Evolutionary conservation across 306 rosid species (phyloP).

Genomic region (Sphenostylis stenocarpa): DNA sequence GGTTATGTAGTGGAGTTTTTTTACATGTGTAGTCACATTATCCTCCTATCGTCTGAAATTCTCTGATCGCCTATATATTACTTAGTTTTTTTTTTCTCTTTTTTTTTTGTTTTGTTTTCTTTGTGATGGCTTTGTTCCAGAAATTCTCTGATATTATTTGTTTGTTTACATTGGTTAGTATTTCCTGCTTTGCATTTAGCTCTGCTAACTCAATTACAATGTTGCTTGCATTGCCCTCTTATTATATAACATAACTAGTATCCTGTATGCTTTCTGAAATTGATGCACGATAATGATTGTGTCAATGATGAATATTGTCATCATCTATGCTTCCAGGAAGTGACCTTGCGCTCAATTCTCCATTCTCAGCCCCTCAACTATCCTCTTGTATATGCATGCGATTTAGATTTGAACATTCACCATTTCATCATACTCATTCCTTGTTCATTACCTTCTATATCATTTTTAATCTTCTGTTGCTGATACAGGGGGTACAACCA

Average conservation of each 20-base stretch:
- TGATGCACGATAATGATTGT: background rate
- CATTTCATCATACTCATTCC: background rate
- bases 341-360: background rate
- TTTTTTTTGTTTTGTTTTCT: no score
- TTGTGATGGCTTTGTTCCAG: background rate
- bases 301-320: slow-evolving; percentile 20
- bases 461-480: slow-evolving; percentile 32
- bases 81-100: no score
- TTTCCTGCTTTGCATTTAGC: background rate
- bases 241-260: background rate
- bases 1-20: background rate
- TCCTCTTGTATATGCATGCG: slow-evolving; percentile 4
- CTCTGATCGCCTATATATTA: background rate
- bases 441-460: slow-evolving; percentile 16
- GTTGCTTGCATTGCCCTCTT: background rate
- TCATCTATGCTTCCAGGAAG: background rate
- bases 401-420: slow-evolving; percentile 12
- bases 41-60: background rate
- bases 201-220: background rate
- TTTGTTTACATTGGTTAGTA: slow-evolving; percentile 12
- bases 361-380: background rate
- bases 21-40: background rate
- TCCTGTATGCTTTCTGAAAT: slow-evolving; percentile 4
- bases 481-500: slow-evolving; percentile 92
- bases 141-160: slow-evolving; percentile 5